A percentile compares a stretch with the other conserved stretches of the same genome.
phyloP scores from a whole-genome alignment of 2,329 filamentous ascomycete species.

The Phaeomoniella chlamydospora region DNA sequence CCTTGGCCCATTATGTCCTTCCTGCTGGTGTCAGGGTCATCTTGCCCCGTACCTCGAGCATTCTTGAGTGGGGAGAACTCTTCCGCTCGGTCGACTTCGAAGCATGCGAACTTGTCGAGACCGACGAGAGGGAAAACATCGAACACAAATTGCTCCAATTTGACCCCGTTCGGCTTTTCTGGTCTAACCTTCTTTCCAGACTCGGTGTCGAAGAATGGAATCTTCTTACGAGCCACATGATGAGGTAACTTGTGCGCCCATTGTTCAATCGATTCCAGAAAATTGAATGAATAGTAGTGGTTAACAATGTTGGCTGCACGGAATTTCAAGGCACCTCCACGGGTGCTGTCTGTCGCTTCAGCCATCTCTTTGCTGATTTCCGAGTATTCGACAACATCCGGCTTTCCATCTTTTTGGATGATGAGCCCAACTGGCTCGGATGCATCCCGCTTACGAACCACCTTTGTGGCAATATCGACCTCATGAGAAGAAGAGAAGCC shows the following conservation, averaged over 20 bases:
- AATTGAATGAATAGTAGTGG: slow-evolving; percentile 95
- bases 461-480: slow-evolving; percentile 95
- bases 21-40: slow-evolving; percentile 88
- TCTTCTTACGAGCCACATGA: slow-evolving; percentile 97
- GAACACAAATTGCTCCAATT: slow-evolving; percentile 98
- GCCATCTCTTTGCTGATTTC: slow-evolving; percentile 86
- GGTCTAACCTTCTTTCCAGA: slow-evolving; percentile 75
- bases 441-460: slow-evolving; percentile 95
- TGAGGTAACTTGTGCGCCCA: slow-evolving; percentile 82
- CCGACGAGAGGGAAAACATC: slow-evolving; percentile 87
- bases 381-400: slow-evolving; percentile 96
- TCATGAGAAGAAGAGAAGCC: slow-evolving; percentile 79
- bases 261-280: slow-evolving; percentile 77
- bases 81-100: slow-evolving; percentile 92
- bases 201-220: slow-evolving; percentile 65
- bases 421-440: slow-evolving; percentile 94
- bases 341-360: slow-evolving; percentile 71
- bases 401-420: slow-evolving; percentile 85
- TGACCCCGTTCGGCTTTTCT: slow-evolving; percentile 92
- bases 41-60: slow-evolving; percentile 67
- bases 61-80: slow-evolving; percentile 99
- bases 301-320: slow-evolving; percentile 98
- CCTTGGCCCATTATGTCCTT: slow-evolving; percentile 83
- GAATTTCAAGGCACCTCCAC: slow-evolving; percentile 77
- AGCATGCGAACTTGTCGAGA: slow-evolving; percentile 80